Conservation (phyloP, 441 rosid species). For the Hura crepitans region DNA sequence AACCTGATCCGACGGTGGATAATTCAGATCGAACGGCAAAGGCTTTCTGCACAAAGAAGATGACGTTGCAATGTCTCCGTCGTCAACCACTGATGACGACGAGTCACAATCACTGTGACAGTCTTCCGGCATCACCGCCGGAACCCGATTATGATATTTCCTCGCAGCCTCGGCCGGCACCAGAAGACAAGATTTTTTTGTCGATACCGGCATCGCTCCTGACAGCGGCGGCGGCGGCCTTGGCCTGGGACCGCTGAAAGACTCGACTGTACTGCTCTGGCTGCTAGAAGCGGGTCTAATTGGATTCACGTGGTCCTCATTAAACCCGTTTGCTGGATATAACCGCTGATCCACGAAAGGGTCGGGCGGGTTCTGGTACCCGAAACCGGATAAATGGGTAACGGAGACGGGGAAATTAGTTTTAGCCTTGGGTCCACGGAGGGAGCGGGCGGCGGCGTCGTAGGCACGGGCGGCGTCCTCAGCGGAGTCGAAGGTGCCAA, state of each 20-base stretch:
- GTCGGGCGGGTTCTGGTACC: constrained; percentile 29
- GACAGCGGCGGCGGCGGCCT: constrained; percentile 25
- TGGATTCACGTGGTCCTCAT: constrained; percentile 39
- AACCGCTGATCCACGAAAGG: constrained; percentile 49
- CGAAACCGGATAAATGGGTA: constrained; percentile 22
- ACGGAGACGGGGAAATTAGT: constrained; percentile 54
- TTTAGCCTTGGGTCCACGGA: constrained; percentile 83
- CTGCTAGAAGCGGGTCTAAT: constrained; percentile 74
- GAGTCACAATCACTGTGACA: constrained; percentile 93
- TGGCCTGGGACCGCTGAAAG: constrained; percentile 71
- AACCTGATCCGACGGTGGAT: constrained; percentile 71
- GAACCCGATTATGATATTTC: constrained; percentile 48
- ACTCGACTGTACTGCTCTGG: constrained; percentile 95
- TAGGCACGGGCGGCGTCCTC: constrained; percentile 83
- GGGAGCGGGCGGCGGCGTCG: constrained; percentile 64
- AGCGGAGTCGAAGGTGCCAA: constrained; percentile 79
- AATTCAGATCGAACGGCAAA: constrained; percentile 80
- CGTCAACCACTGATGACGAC: constrained; percentile 78
- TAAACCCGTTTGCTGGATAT: constrained; percentile 24
- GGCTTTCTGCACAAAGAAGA: constrained; percentile 30
- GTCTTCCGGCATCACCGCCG: constrained; percentile 63
- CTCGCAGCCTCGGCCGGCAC: constrained; percentile 24
- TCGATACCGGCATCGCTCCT: constrained; percentile 9
- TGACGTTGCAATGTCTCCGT: constrained; percentile 38
- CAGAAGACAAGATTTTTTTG: constrained; percentile 20